A percentile compares a stretch with the other conserved stretches of the same genome.
These are phyloP conservation scores for Dactylellina haptotyla DNA, from an alignment of 2,329 filamentous ascomycete species.

Conservation along the genomic window DNA sequence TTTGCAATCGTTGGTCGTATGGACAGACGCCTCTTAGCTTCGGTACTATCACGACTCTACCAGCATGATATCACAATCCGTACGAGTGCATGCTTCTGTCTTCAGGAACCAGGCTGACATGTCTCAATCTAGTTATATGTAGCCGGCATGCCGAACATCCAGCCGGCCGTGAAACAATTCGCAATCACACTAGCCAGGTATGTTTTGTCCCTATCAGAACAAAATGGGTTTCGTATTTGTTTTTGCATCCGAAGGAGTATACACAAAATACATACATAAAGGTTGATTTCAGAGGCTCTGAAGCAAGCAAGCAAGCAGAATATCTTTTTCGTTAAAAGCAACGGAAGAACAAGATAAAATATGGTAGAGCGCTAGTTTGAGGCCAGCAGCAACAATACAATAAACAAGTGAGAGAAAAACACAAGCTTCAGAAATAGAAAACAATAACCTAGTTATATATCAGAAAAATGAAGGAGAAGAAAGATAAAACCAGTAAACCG, in stretches of 20 bases:
- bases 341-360: conserved; percentile 12
- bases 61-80: too few relatives aligned
- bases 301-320: not conserved
- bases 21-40: too few relatives aligned
- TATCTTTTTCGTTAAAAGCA: not conserved
- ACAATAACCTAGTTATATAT: not conserved
- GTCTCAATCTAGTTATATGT: too few relatives aligned
- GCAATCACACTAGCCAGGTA: too few relatives aligned
- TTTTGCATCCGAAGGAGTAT: not conserved
- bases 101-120: too few relatives aligned
- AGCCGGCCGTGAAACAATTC: too few relatives aligned
- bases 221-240: not conserved
- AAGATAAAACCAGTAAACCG: conserved; percentile 8
- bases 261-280: conserved; percentile 1
- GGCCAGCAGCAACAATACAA: not conserved
- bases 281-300: not conserved
- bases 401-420: not conserved
- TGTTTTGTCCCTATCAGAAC: conserved; percentile 14
- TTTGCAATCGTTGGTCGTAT: too few relatives aligned
- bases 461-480: not conserved
- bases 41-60: too few relatives aligned
- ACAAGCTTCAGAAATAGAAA: not conserved
- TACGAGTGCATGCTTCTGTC: too few relatives aligned
- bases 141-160: too few relatives aligned
- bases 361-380: not conserved